Conservation (phyloP, 306 rosid genomes). For the Vigna nakashimae region DNA sequence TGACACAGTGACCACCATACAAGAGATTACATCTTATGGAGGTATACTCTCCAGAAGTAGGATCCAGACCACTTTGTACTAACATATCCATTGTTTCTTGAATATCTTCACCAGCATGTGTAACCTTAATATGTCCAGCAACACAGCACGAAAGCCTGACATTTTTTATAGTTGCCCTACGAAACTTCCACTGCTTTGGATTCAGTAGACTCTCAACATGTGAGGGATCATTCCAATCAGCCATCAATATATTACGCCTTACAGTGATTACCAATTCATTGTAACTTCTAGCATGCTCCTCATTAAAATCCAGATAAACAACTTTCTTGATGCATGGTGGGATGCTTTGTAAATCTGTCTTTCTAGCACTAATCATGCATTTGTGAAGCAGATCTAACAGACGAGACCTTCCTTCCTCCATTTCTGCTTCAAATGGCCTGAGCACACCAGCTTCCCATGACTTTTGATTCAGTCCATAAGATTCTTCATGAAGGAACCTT, state of each 20-base stretch:
- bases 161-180: conserved; percentile 76
- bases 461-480: conserved; percentile 84
- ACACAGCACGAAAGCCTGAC: conserved; percentile 97
- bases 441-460: conserved; percentile 97
- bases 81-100: conserved; percentile 96
- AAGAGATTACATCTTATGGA: conserved; percentile 71
- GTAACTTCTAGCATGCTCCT: conserved; percentile 90
- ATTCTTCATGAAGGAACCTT: conserved; percentile 94
- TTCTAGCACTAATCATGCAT: conserved; percentile 95
- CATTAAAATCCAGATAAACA: conserved; percentile 72
- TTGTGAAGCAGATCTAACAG: conserved; percentile 76
- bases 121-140: conserved; percentile 95
- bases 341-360: conserved; percentile 75
- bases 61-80: conserved; percentile 75
- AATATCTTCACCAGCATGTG: conserved; percentile 96
- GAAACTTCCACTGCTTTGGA: conserved; percentile 91
- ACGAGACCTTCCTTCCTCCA: conserved; percentile 94
- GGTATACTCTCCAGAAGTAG: conserved; percentile 73
- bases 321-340: conserved; percentile 91
- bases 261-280: conserved; percentile 92
- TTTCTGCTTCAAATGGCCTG: conserved; percentile 94
- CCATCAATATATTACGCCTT: conserved; percentile 91
- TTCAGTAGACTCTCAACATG: conserved; percentile 95
- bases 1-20: conserved; percentile 78
- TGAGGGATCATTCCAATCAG: conserved; percentile 98